Evolutionary conservation across 768 basidiomycete species (phyloP).

Genomic region (Serpula lacrymans): DNA sequence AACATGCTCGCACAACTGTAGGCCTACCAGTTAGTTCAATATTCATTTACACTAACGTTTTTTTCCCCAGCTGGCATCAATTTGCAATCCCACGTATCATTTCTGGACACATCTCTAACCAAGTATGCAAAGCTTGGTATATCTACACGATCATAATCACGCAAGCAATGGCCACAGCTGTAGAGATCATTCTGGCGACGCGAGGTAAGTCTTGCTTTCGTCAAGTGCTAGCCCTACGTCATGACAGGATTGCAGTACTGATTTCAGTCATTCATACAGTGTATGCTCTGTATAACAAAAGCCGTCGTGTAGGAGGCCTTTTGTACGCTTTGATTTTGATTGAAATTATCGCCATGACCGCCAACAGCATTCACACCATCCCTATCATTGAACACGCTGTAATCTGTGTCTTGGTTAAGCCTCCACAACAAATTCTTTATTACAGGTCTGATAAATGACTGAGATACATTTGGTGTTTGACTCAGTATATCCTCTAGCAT

Average conservation of each 20-base stretch:
- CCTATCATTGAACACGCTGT: slow-evolving; percentile 11
- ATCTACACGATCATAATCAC: slow-evolving; percentile 9
- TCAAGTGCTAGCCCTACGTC: background rate
- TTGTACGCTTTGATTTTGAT: slow-evolving; percentile 23
- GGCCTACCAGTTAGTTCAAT: slow-evolving; percentile 11
- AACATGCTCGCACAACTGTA: slow-evolving; percentile 16
- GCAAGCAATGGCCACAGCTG: slow-evolving; percentile 10
- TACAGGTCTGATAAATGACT: slow-evolving; percentile 2
- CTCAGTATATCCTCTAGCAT: slow-evolving; percentile 16
- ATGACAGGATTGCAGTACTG: background rate
- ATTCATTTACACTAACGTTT: slow-evolving; percentile 3
- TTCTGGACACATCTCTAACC: slow-evolving; percentile 16
- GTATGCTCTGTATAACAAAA: slow-evolving; percentile 33
- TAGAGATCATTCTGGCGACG: slow-evolving; percentile 19
- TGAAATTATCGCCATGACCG: slow-evolving; percentile 30
- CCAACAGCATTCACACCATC: slow-evolving; percentile 26
- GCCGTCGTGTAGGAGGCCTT: slow-evolving; percentile 21
- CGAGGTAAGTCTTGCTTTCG: slow-evolving; percentile 17
- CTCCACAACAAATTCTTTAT: background rate
- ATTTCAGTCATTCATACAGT: no score
- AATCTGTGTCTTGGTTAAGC: slow-evolving; percentile 3
- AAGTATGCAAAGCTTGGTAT: slow-evolving; percentile 14
- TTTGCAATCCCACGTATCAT: slow-evolving; percentile 8
- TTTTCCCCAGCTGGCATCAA: background rate
- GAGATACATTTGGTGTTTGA: no score